Percentiles rank a stretch among this genome's conserved stretches.
phyloP scores from a whole-genome alignment of 2,329 filamentous ascomycete genomes.

The Penicillium sp. region DNA sequence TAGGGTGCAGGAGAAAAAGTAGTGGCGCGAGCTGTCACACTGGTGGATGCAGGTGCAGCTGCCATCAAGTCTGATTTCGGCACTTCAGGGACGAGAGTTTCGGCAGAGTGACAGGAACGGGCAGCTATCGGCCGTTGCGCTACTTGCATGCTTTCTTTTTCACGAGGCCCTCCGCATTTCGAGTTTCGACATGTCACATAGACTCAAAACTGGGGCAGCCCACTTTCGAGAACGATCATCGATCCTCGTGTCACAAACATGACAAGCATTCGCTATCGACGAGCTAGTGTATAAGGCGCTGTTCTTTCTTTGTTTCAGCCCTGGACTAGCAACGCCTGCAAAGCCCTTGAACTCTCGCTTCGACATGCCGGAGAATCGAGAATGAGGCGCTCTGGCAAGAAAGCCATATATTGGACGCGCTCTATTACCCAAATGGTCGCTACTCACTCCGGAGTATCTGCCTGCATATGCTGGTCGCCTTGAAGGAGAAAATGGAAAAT shows the following conservation, averaged over 20 bases:
- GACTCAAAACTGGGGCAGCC: neutral
- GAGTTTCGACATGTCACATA: neutral
- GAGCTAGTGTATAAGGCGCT: neutral
- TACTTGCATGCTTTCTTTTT: neutral
- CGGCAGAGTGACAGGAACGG: too few species aligned
- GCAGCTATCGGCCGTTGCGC: too few species aligned
- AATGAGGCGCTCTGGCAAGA: neutral
- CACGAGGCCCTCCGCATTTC: neutral
- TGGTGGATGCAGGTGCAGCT: too few species aligned
- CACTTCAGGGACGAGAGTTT: too few species aligned
- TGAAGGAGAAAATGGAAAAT: neutral
- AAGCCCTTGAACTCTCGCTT: neutral
- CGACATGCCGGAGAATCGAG: neutral
- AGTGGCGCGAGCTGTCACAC: too few species aligned
- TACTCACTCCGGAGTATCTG: neutral
- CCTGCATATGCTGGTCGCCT: neutral
- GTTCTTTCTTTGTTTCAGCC: neutral
- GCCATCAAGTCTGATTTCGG: too few species aligned
- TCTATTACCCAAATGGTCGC: neutral
- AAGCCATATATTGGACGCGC: neutral
- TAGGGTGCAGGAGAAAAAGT: too few species aligned
- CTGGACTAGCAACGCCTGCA: neutral
- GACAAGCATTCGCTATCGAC: neutral
- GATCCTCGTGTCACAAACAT: neutral
- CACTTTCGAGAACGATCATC: neutral